Percentiles rank a stretch among this genome's conserved stretches.
phyloP scores from a whole-genome alignment of 2,329 filamentous ascomycete species.

The Rasamsonia emersonii region DNA sequence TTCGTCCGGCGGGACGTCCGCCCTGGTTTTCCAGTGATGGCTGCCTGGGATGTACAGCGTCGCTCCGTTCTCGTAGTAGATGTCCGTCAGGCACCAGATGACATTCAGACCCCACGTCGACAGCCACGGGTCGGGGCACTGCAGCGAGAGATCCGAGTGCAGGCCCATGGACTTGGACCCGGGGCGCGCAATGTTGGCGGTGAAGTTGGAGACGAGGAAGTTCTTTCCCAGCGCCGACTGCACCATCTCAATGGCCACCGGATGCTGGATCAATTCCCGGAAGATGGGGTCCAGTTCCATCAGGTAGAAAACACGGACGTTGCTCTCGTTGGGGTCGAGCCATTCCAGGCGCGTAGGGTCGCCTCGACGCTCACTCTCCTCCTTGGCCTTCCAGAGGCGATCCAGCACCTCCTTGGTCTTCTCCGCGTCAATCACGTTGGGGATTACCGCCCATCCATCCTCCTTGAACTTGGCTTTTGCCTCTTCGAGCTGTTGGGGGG shows the following conservation, averaged over 20 bases:
- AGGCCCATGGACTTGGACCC: constrained; percentile 23
- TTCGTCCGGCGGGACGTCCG: neutral
- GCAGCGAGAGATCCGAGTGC: constrained; percentile 26
- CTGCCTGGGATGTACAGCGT: constrained; percentile 7
- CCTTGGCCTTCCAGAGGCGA: constrained; percentile 19
- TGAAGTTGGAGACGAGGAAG: constrained; percentile 28
- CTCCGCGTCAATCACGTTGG: constrained; percentile 14
- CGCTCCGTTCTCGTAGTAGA: constrained; percentile 21
- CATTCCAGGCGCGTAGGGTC: constrained; percentile 16
- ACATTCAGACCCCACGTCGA: constrained; percentile 14
- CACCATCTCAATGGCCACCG: constrained; percentile 19
- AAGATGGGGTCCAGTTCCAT: constrained; percentile 22
- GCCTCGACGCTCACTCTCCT: constrained; percentile 14
- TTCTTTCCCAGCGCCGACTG: constrained; percentile 17
- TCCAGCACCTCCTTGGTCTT: constrained; percentile 12
- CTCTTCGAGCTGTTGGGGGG: neutral
- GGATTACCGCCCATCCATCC: constrained; percentile 19
- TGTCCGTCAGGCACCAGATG: constrained; percentile 26
- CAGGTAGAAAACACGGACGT: constrained; percentile 25
- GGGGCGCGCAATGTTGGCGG: constrained; percentile 27
- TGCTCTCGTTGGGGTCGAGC: constrained; percentile 21
- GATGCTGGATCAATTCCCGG: constrained; percentile 19
- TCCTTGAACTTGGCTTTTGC: constrained; percentile 10
- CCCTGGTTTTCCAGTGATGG: constrained; percentile 2
- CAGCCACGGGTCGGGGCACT: constrained; percentile 26